Evolutionary conservation across 2,329 filamentous ascomycete genomes (phyloP), one percentile per base, ranked within the genome.

Genomic region (Cordyceps farinosa): DNA sequence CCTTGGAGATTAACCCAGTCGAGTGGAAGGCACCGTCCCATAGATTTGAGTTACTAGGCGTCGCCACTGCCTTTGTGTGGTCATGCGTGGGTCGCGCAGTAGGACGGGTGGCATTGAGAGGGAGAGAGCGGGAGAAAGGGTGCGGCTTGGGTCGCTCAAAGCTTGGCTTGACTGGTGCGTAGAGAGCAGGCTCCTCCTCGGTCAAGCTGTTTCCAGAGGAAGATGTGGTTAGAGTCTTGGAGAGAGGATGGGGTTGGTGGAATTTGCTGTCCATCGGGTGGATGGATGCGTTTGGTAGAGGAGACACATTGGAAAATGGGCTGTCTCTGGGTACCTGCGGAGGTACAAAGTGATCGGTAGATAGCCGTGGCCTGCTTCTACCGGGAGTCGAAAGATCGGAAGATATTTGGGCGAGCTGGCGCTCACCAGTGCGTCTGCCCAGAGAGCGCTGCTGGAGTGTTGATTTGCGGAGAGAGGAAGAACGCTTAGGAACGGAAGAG

Each of bases 1-100:
- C 91, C 78, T 99, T 99, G 11, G 95, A 97, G 61, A 99, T 89
- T 34, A 99, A 80, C 1, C 94, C 93, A 0, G 95, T 98, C 1
- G 95, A 98, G 81, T 92, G 92, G 76, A 97, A 97, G 7, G 92
- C 92, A 47, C 90, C 87, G 38, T 90, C 88, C 62, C 90, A 83
- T 29, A 93, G 92, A 8, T 71, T 70, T 1, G 70, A 67, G 9
- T 72, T 74, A 56, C 68, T 73, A 80, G 90, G 47, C 82, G 89
- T 68, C 63, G 69, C 74, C 56, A 75, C 68, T 13, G 68, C 67
- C 61, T 69, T 72, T 48, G 66, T 69, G 30, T 71, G 68, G 22
- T 77, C 75, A 58, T 70, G 69, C 22, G 62, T 38, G 22, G 72
- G 58, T 15, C 73, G 72, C 13, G 68, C 66, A 1, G 70, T 71